These are phyloP conservation scores for Erodium moschatum DNA, from an alignment of 441 rosid species.

Conservation along the genomic window DNA sequence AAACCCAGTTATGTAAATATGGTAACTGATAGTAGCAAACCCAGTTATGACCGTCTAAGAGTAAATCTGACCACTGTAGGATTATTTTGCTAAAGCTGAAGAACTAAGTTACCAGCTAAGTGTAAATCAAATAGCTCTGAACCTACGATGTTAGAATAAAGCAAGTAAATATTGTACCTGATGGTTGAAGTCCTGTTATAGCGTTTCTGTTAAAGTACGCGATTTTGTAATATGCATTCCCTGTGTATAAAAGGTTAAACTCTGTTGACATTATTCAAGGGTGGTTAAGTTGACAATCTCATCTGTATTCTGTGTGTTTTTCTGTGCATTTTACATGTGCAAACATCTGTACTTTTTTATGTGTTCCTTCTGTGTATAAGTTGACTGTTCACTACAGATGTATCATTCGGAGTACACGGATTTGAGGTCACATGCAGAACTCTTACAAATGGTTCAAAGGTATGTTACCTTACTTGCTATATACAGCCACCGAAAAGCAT, in stretches of 20 bases:
- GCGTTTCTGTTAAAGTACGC: too few species aligned
- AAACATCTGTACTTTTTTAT: too few species aligned
- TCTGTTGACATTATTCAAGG: too few species aligned
- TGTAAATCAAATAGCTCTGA: neutral
- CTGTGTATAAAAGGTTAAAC: too few species aligned
- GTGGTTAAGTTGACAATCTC: too few species aligned
- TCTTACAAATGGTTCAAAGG: slow-evolving; percentile 25
- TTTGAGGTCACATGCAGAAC: slow-evolving; percentile 14
- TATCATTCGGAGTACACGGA: slow-evolving; percentile 9
- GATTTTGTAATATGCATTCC: too few species aligned
- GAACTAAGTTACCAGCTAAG: neutral
- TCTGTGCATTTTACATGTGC: too few species aligned
- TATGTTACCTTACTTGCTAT: neutral
- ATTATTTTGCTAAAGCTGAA: neutral
- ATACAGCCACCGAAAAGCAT: neutral
- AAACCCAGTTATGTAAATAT: too few species aligned
- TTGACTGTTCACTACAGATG: slow-evolving; percentile 6
- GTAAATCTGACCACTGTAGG: neutral
- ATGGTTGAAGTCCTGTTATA: too few species aligned
- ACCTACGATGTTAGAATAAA: too few species aligned
- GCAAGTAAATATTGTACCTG: neutral
- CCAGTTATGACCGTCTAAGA: neutral
- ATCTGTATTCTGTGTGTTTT: too few species aligned
- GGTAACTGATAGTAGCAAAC: too few species aligned
- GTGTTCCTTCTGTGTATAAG: neutral